Conservation (phyloP, 1,284 basidiomycete genomes). For the Meira miltonrushii region DNA sequence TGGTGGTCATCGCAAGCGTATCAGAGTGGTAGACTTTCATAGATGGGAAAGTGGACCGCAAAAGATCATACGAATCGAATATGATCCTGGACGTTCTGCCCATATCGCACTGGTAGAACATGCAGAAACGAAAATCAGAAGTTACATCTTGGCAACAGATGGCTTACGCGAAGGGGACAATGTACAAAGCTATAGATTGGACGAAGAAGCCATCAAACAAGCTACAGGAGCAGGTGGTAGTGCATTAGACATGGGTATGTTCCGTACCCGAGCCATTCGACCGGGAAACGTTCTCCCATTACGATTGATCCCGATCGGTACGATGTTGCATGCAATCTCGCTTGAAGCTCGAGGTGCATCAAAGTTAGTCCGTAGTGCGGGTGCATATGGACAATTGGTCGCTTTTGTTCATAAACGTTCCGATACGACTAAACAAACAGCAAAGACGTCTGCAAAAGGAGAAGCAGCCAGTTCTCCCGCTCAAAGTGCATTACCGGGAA, state of each 20-base stretch:
- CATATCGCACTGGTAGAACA: slow-evolving; percentile 82
- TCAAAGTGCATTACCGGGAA: neutral
- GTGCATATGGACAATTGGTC: slow-evolving; percentile 71
- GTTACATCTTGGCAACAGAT: slow-evolving; percentile 87
- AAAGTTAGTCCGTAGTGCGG: slow-evolving; percentile 81
- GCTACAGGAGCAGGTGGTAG: neutral
- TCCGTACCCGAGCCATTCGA: slow-evolving; percentile 78
- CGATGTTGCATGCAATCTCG: slow-evolving; percentile 79
- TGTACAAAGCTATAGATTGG: slow-evolving; percentile 73
- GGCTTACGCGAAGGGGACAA: slow-evolving; percentile 80
- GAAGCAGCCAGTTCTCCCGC: neutral
- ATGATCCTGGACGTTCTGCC: slow-evolving; percentile 86
- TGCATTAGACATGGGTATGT: slow-evolving; percentile 71
- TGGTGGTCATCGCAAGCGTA: slow-evolving; percentile 81
- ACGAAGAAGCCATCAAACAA: neutral
- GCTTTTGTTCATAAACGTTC: slow-evolving; percentile 23
- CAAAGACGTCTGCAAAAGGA: neutral
- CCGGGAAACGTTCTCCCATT: slow-evolving; percentile 91
- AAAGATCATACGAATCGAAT: slow-evolving; percentile 88
- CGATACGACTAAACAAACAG: neutral
- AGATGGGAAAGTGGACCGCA: slow-evolving; percentile 68
- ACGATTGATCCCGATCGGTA: slow-evolving; percentile 83
- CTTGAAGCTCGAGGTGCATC: slow-evolving; percentile 72
- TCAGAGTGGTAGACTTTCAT: slow-evolving; percentile 81
- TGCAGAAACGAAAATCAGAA: slow-evolving; percentile 60